Percentiles rank a stretch among this genome's conserved stretches.
Conservation (phyloP, 495 filamentous ascomycete species). For the Apodospora peruviana region DNA sequence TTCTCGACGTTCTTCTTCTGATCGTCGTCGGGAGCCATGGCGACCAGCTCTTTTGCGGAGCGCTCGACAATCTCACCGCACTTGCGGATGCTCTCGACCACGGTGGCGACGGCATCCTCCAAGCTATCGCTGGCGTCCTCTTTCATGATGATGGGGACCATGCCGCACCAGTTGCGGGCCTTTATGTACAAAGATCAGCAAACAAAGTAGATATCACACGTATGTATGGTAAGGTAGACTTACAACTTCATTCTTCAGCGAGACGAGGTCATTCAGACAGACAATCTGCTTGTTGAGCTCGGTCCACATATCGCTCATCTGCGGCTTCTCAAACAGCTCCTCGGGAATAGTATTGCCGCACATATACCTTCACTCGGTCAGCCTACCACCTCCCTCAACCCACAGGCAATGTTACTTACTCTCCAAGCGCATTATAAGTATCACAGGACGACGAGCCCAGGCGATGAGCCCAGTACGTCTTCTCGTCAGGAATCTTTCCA, state of each 20-base stretch:
- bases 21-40: constrained; percentile 1
- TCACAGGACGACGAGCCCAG: constrained; percentile 25
- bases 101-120: not conserved
- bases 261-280: constrained; percentile 27
- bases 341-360: constrained; percentile 4
- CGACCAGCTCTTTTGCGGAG: not conserved
- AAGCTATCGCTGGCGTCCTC: not conserved
- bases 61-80: constrained; percentile 1
- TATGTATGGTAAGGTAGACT: constrained; percentile 7
- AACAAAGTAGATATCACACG: not conserved
- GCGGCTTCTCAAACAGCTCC: constrained; percentile 12
- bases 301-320: constrained; percentile 20
- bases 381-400: not conserved
- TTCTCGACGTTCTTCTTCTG: not conserved
- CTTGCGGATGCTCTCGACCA: constrained; percentile 1
- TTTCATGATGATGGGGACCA: constrained; percentile 8
- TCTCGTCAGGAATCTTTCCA: constrained; percentile 18
- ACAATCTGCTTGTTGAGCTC: constrained; percentile 20
- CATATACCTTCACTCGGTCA: constrained; percentile 11
- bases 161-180: not conserved
- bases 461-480: constrained; percentile 24
- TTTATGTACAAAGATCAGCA: constrained; percentile 1
- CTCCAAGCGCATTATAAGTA: constrained; percentile 18
- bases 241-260: constrained; percentile 28
- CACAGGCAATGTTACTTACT: constrained; percentile 14